Conservation (phyloP, 108 stramenopile species). For the Halocafeteria seosinensis region DNA sequence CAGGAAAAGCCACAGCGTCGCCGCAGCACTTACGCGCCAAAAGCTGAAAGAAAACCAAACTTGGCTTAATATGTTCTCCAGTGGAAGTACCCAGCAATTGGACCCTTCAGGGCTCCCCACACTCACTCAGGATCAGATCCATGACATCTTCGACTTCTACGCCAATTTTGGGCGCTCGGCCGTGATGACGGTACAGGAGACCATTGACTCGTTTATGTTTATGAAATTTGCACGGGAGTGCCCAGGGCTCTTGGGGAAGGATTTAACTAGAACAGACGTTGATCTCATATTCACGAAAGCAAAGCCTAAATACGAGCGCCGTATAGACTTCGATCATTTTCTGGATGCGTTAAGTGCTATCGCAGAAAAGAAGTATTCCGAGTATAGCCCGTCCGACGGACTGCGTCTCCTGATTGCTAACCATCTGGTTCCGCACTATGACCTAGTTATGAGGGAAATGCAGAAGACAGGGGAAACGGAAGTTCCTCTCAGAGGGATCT, state of each 20-base stretch:
- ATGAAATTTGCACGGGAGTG: conserved; percentile 3
- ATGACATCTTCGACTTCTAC: background rate
- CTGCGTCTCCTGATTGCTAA: background rate
- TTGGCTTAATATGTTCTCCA: too few species aligned
- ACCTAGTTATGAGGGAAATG: background rate
- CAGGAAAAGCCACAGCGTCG: too few species aligned
- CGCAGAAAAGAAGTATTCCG: conserved; percentile 6
- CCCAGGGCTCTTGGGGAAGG: conserved; percentile 7
- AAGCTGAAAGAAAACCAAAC: too few species aligned
- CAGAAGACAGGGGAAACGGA: background rate
- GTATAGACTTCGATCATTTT: conserved; percentile 19
- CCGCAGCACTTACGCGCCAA: too few species aligned
- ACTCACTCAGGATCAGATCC: background rate
- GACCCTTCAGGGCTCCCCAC: background rate
- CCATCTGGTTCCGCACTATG: background rate
- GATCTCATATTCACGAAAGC: conserved; percentile 23
- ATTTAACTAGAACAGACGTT: conserved; percentile 4
- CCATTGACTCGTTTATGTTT: conserved; percentile 1
- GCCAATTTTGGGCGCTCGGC: background rate
- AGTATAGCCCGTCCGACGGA: conserved; percentile 2
- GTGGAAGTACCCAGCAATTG: too few species aligned
- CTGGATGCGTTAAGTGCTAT: conserved; percentile 11
- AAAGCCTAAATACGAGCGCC: conserved; percentile 5
- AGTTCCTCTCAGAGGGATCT: conserved; percentile 4
- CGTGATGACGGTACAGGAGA: background rate